Base-by-base conservation (phyloP, 352 stramenopile species). In the Globisporangium takayamanum region DNA sequence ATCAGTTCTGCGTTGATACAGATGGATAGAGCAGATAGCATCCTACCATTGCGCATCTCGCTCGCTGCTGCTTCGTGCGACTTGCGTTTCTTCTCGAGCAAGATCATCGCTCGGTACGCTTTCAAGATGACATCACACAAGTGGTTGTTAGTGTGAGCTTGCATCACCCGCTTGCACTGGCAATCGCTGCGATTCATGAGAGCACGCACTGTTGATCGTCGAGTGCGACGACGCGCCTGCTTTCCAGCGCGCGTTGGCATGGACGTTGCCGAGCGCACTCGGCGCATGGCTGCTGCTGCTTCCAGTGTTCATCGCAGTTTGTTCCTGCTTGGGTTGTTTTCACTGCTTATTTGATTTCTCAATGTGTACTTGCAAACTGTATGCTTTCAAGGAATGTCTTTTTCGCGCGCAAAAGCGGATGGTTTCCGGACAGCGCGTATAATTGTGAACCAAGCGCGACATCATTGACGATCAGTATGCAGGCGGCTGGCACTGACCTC, bases 31-130 rank as follows among this genome's bases (percentile, higher is more conserved):
- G 7, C 6, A 3, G 6, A 28, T 6, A 12, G 5, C 52, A 53
- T 60, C 53, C 14, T 61, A 87, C 77, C 63, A 18, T 70, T 62
- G 55, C 75, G 85, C 53, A 88, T 54, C 42, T 79, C 68, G 22
- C 51, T 63, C 41, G 63, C 64, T 11, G 80, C 80, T 42, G 70
- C 64, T 33, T 86, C 66, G 50, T 77, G 74, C 8, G 64, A 53
- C 57, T 80, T 82, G 45, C 67, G 72, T 46, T 82, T 80, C 53
- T 84, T 79, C 53, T 87, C 76, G 14, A 76, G 66, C 63, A 80
- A 42, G 41, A 87, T 51, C 22, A 90, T 64, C 54, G 69, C 74
- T 28, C 78, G 67, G 36, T 75, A 70, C 10, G 51, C 72, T 80
- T 20, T n/a, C 3, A 28, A 30, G 18, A n/a, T 8, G 12, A 44